Evolutionary conservation across 2,329 filamentous ascomycete genomes (phyloP).

Genomic region (Chalara sp.): DNA sequence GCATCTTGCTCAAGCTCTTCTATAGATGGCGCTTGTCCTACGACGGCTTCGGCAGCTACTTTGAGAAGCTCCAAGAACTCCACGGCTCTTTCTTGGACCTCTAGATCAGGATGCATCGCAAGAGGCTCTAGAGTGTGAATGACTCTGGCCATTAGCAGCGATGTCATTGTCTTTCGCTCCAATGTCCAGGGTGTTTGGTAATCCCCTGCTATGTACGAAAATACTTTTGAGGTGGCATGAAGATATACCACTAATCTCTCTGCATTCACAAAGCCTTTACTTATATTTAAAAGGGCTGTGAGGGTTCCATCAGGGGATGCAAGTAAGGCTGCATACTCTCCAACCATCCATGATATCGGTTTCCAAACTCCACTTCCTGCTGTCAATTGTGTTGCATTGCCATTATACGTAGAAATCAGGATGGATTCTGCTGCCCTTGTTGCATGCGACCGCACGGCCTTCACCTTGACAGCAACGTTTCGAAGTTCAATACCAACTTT

Average conservation of each 20-base stretch:
- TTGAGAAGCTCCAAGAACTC: conserved; percentile 88
- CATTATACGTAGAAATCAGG: conserved; percentile 53
- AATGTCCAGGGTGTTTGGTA: conserved; percentile 62
- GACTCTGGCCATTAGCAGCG: conserved; percentile 73
- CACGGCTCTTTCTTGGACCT: conserved; percentile 91
- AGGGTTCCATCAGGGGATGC: conserved; percentile 65
- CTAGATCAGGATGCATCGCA: conserved; percentile 74
- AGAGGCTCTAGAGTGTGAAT: conserved; percentile 76
- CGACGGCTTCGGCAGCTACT: conserved; percentile 74
- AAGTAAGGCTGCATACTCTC: conserved; percentile 77
- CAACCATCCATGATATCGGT: conserved; percentile 76
- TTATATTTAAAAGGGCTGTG: conserved; percentile 63
- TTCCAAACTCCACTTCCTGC: conserved; percentile 61
- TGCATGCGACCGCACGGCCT: conserved; percentile 72
- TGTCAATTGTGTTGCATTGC: conserved; percentile 47
- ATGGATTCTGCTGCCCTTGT: conserved; percentile 74
- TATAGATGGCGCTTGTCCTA: conserved; percentile 54
- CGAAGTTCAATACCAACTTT: conserved; percentile 79
- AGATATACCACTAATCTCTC: conserved; percentile 71
- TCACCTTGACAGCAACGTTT: conserved; percentile 88
- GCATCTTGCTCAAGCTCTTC: conserved; percentile 54
- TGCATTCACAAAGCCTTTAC: conserved; percentile 45
- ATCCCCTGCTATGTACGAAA: conserved; percentile 63
- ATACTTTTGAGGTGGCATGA: conserved; percentile 81
- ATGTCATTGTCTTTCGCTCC: conserved; percentile 65